Percentiles rank a stretch among this genome's conserved stretches.
phyloP scores from a whole-genome alignment of 1,284 basidiomycete species.

The Anthracocystis panici-leucophaei region DNA sequence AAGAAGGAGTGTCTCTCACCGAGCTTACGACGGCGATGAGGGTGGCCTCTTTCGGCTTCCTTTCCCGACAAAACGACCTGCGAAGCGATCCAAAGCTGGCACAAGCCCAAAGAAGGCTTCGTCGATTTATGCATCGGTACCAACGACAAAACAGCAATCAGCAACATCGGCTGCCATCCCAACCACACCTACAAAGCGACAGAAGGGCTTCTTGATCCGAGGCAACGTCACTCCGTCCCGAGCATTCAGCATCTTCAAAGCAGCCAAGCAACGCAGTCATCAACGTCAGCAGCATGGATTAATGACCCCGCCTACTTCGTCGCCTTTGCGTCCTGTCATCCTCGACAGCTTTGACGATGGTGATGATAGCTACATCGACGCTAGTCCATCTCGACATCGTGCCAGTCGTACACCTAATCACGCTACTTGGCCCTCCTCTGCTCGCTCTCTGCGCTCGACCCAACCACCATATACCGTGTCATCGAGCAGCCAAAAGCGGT shows the following conservation, averaged over 20 bases:
- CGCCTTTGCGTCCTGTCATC: conserved; percentile 37
- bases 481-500: conserved; percentile 9
- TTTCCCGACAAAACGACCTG: background rate
- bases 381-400: conserved; percentile 18
- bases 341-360: conserved; percentile 23
- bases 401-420: background rate
- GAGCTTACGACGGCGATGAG: conserved; percentile 16
- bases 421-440: background rate
- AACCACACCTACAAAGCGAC: conserved; percentile 34
- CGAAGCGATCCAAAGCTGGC: background rate
- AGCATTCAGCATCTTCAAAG: conserved; percentile 51
- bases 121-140: conserved; percentile 7
- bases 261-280: conserved; percentile 35
- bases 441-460: background rate
- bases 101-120: conserved; percentile 23
- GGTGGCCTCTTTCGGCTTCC: background rate
- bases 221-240: conserved; percentile 61
- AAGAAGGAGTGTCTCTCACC: background rate
- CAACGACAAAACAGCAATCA: conserved; percentile 21
- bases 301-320: conserved; percentile 45
- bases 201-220: conserved; percentile 42
- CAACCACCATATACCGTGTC: background rate
- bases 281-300: conserved; percentile 38
- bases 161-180: conserved; percentile 25
- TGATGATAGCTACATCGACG: background rate